Evolutionary conservation across 257 asterid genomes (phyloP).

Genomic region (Apocynum venetum): DNA sequence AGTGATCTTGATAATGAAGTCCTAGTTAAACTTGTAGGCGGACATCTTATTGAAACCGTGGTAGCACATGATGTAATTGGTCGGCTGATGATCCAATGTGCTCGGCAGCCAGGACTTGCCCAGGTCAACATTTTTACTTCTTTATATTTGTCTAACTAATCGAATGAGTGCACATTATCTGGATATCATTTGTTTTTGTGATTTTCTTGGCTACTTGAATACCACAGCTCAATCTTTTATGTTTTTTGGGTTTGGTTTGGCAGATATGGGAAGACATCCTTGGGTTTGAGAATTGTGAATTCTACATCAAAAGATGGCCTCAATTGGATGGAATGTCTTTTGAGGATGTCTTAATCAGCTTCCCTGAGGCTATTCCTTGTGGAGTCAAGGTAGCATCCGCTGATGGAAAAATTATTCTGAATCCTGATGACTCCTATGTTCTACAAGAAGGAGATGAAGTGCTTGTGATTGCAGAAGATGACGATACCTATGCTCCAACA

Average conservation of each 20-base stretch:
- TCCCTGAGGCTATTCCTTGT: constrained; percentile 89
- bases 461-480: constrained; percentile 94
- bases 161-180: background rate
- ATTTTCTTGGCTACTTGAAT: background rate
- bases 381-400: constrained; percentile 79
- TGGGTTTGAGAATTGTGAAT: constrained; percentile 91
- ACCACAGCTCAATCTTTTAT: background rate
- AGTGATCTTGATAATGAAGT: constrained; percentile 92
- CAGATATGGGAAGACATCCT: constrained; percentile 97
- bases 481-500: constrained; percentile 76
- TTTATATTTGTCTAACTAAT: background rate
- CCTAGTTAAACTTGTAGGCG: constrained; percentile 87
- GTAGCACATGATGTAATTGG: constrained; percentile 96
- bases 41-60: constrained; percentile 88
- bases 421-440: constrained; percentile 77
- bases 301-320: constrained; percentile 80
- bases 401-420: constrained; percentile 78
- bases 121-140: constrained; percentile 51
- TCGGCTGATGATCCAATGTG: constrained; percentile 91
- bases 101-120: constrained; percentile 97
- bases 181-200: background rate
- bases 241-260: constrained; percentile 23
- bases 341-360: constrained; percentile 84
- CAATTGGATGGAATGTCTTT: constrained; percentile 78
- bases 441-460: constrained; percentile 85